A percentile compares a stretch with the other conserved stretches of the same genome.
These are phyloP conservation scores for Trichoderma asperelloides DNA, from an alignment of 495 filamentous ascomycete species.

Conservation along the genomic window DNA sequence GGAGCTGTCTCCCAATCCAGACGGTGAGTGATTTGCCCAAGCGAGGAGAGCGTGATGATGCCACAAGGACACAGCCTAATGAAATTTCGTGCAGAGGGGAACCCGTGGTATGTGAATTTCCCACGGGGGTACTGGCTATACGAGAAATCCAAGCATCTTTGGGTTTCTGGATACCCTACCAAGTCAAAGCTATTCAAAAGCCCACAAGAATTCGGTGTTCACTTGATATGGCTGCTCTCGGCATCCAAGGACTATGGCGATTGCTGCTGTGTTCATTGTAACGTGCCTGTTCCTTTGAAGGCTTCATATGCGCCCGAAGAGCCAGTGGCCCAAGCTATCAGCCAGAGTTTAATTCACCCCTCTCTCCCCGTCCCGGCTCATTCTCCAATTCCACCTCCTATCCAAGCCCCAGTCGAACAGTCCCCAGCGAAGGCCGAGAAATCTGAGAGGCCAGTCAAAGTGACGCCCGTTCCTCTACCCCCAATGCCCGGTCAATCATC, in stretches of 20 bases:
- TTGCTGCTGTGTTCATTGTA: conserved; percentile 12
- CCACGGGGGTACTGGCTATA: conserved; percentile 12
- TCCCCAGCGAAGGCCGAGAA: not conserved
- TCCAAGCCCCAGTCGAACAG: not conserved
- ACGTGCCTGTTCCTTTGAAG: not conserved
- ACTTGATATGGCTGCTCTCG: conserved; percentile 11
- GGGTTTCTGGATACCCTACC: conserved; percentile 12
- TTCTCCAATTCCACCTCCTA: not conserved
- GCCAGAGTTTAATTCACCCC: not conserved
- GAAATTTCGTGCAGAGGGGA: conserved; percentile 5
- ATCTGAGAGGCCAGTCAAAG: not conserved
- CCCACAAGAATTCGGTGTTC: conserved; percentile 10
- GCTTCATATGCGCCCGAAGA: not conserved
- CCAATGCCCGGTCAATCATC: not conserved
- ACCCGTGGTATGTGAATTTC: conserved; percentile 11
- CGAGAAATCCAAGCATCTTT: conserved; percentile 12
- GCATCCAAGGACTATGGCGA: conserved; percentile 11
- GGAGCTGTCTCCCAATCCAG: conserved; percentile 10
- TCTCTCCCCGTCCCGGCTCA: not conserved
- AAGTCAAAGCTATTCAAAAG: conserved; percentile 12
- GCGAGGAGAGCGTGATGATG: not conserved
- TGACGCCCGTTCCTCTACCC: not conserved
- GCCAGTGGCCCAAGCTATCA: not conserved
- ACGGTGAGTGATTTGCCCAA: conserved; percentile 2
- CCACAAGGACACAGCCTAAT: not conserved